Evolutionary conservation across 805 yeast species (phyloP), one percentile per base, ranked within the genome.

Genomic region (Blastobotrys muscicola): DNA sequence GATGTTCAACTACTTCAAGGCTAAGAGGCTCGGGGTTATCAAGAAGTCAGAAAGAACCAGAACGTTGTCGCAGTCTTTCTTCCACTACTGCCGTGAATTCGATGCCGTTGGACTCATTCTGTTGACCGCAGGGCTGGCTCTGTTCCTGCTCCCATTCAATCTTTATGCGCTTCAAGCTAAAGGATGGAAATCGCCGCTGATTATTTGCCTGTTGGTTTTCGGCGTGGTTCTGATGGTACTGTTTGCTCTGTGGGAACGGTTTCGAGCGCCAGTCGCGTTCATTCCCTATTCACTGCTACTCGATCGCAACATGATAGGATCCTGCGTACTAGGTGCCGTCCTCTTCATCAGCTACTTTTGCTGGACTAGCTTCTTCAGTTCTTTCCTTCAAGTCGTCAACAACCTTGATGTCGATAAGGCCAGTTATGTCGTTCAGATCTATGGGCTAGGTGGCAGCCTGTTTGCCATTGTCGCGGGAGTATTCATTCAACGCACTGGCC

Each of bases 271-370:
- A 39, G 64, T 68, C 52, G 85, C 85, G 20, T 58, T 81, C 37
- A 59, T 74, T 12, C 85, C 85, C 16, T 66, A 62, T 45, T 56
- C 61, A 3, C 62, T 80, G 45, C 55, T 81, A 54, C 72, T 64
- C 46, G 82, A 80, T 57, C 70, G 83, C 50, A 82, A 82, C 49
- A 77, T 80, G 26, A 76, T 82, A 78, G 65, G 82, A 12, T 78
- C 85, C 7, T 53, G 55, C 38, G n/a, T 44, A 11, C 54, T 78
- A 43, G 53, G 66, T 33, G 67, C 76, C 46, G 74, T 74, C 2
- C 60, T 76, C 48, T 69, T 74, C 52, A 64, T 77, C 43, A 23
- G 45, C 12, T 78, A 69, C 67, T 71, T 74, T 56, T 71, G 76
- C 77, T 80, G 80, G 44, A 70, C 74, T 48, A 76, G 72, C 50